Evolutionary conservation across 2,329 filamentous ascomycete genomes (phyloP).

Genomic region (Trichoderma sp.): DNA sequence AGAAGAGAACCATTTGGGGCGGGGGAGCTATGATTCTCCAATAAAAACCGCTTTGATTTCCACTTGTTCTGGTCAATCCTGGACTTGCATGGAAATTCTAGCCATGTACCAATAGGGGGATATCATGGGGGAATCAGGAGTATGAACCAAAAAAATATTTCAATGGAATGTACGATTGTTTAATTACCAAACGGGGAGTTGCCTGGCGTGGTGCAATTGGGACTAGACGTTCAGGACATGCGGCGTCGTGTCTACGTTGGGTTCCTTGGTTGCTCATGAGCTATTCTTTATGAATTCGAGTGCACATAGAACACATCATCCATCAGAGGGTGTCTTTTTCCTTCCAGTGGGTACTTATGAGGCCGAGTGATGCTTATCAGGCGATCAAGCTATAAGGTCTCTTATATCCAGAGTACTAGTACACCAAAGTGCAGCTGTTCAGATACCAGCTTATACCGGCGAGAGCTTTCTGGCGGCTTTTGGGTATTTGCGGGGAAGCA

Average conservation of each 20-base stretch:
- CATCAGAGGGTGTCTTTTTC: too few species aligned
- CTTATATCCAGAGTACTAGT: too few species aligned
- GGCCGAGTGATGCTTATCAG: too few species aligned
- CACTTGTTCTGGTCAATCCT: neutral
- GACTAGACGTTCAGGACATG: conserved; percentile 4
- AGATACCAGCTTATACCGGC: too few species aligned
- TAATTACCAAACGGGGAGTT: conserved; percentile 14
- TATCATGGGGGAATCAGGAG: conserved; percentile 14
- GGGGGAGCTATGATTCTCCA: conserved; percentile 12
- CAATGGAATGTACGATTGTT: conserved; percentile 24
- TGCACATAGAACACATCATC: too few species aligned
- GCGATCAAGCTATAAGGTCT: too few species aligned
- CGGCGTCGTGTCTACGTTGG: neutral
- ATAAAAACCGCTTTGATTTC: conserved; percentile 25
- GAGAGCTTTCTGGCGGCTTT: neutral
- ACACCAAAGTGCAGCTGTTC: too few species aligned
- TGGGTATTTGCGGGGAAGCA: conserved; percentile 5
- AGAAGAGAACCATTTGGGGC: conserved; percentile 37
- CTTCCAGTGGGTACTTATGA: too few species aligned
- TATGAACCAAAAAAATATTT: conserved; percentile 28
- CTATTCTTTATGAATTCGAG: neutral
- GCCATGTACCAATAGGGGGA: conserved; percentile 31
- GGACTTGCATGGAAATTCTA: conserved; percentile 14
- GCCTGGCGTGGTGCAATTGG: conserved; percentile 15
- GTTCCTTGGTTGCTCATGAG: neutral